Evolutionary conservation across 2,329 filamentous ascomycete species (phyloP).

Genomic region (Didymella exigua): DNA sequence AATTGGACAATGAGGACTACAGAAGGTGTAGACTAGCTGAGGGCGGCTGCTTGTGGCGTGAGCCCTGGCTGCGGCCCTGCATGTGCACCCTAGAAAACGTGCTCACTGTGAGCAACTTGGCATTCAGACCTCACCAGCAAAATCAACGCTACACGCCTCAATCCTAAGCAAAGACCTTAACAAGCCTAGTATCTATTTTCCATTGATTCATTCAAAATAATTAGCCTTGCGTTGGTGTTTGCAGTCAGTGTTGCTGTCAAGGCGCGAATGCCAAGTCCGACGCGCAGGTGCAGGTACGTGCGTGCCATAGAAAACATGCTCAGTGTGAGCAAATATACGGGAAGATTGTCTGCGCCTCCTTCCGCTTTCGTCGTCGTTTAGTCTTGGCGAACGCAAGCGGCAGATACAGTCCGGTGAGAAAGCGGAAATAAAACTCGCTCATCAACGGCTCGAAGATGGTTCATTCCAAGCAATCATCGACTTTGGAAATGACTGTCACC

Average conservation of each 20-base stretch:
- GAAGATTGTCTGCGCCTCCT: too few species aligned
- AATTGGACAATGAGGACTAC: constrained; percentile 2
- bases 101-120: constrained; percentile 37
- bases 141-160: too few species aligned
- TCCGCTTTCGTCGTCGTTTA: too few species aligned
- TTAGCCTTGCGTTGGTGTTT: too few species aligned
- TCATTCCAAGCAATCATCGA: background rate
- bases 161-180: too few species aligned
- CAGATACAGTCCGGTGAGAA: constrained; percentile 22
- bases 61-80: constrained; percentile 30
- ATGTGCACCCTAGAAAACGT: constrained; percentile 25
- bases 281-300: too few species aligned
- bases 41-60: constrained; percentile 28
- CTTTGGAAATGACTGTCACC: background rate
- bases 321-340: background rate
- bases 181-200: too few species aligned
- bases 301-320: too few species aligned
- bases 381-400: constrained; percentile 25
- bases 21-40: constrained; percentile 13
- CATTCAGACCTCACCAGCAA: too few species aligned
- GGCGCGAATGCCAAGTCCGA: too few species aligned
- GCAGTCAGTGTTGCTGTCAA: too few species aligned
- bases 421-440: constrained; percentile 7
- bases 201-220: too few species aligned
- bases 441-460: background rate